phyloP scores from a whole-genome alignment of 2,329 filamentous ascomycete genomes.

The Fusarium sp. region DNA sequence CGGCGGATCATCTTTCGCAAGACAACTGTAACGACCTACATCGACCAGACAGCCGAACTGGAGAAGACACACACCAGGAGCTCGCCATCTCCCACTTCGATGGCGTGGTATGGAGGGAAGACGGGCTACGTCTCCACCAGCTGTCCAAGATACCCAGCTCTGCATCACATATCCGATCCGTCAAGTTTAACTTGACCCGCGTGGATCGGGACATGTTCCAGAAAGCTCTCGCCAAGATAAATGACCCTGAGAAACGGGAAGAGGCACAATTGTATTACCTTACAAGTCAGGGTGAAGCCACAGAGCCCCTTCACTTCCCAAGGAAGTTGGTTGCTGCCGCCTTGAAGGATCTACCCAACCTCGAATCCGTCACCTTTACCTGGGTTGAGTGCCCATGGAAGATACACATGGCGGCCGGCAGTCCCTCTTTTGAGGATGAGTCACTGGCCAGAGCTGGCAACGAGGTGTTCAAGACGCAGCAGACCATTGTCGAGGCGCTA shows the following conservation, averaged over 20 bases:
- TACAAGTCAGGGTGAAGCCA: constrained; percentile 10
- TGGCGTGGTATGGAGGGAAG: constrained; percentile 56
- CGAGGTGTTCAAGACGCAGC: constrained; percentile 27
- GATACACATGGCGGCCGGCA: neutral
- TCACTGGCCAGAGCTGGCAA: constrained; percentile 29
- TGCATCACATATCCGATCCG: constrained; percentile 52
- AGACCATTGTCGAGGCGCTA: constrained; percentile 32
- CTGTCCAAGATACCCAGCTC: constrained; percentile 57
- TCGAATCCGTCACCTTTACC: constrained; percentile 36
- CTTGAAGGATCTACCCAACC: constrained; percentile 28
- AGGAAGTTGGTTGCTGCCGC: constrained; percentile 22
- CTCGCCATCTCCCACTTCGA: constrained; percentile 49
- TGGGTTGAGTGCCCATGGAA: constrained; percentile 40
- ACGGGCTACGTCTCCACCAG: constrained; percentile 55
- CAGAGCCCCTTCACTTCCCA: constrained; percentile 4
- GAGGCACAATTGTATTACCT: constrained; percentile 14
- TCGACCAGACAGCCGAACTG: constrained; percentile 30
- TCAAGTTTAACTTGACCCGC: constrained; percentile 56
- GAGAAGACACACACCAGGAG: neutral
- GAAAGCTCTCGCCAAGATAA: neutral
- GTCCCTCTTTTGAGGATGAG: constrained; percentile 22
- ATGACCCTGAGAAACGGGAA: neutral
- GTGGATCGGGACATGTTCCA: constrained; percentile 14
- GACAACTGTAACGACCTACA: constrained; percentile 54
- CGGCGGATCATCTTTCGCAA: constrained; percentile 55